These are phyloP conservation scores for Lavandula angustifolia DNA, from an alignment of 257 asterid genomes.

Conservation along the genomic window DNA sequence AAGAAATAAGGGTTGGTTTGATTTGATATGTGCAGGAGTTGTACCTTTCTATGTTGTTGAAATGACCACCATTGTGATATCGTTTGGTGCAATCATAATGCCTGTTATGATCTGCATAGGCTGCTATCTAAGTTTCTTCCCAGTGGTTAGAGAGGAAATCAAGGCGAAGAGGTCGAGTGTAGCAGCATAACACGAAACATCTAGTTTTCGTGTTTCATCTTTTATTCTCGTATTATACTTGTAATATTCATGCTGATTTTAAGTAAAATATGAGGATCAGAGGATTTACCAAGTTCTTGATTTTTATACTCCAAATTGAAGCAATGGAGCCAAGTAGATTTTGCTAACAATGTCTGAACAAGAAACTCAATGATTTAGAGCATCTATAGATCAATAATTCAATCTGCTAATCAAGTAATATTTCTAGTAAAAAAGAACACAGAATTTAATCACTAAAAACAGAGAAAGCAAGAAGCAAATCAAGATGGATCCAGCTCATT, in stretches of 20 bases:
- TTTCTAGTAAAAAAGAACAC: too few relatives aligned
- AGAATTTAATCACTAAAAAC: too few relatives aligned
- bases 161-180: slow-evolving; percentile 15
- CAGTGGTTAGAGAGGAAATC: slow-evolving; percentile 21
- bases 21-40: slow-evolving; percentile 26
- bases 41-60: background rate
- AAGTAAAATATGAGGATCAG: background rate
- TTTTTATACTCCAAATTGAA: background rate
- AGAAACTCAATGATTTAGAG: too few relatives aligned
- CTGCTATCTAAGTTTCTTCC: slow-evolving; percentile 30
- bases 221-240: background rate
- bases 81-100: slow-evolving; percentile 1
- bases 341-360: too few relatives aligned
- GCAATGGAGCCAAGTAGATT: too few relatives aligned
- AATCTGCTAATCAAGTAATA: too few relatives aligned
- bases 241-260: background rate
- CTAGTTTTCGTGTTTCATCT: too few relatives aligned
- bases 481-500: background rate
- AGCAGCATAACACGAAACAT: background rate
- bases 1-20: too few relatives aligned
- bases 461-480: background rate
- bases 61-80: background rate
- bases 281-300: background rate
- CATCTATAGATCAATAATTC: too few relatives aligned
- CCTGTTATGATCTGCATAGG: slow-evolving; percentile 33